These are phyloP conservation scores for Buxus sempervirens DNA, from an alignment of 164 flowering plant species.

Conservation along the genomic window DNA sequence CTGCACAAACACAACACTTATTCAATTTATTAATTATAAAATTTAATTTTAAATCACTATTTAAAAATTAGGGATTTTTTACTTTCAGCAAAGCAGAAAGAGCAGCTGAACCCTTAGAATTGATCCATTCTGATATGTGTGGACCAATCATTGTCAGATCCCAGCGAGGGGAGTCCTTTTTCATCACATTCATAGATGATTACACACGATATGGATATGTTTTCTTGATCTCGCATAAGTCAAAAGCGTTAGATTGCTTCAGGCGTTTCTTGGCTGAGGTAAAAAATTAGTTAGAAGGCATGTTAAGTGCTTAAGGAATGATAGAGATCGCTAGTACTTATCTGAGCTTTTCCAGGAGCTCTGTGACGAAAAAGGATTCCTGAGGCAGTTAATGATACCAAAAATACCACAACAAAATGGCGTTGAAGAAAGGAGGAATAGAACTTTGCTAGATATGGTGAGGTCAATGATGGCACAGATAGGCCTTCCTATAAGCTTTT, in stretches of 20 bases:
- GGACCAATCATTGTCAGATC: slow-evolving; percentile 11
- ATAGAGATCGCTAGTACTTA: background rate
- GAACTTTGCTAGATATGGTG: slow-evolving; percentile 14
- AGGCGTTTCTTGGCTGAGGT: background rate
- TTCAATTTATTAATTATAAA: no score
- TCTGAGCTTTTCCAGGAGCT: background rate
- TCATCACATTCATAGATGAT: slow-evolving; percentile 24
- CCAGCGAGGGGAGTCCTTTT: slow-evolving; percentile 9
- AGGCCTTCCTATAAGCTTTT: background rate
- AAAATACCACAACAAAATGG: slow-evolving; percentile 15
- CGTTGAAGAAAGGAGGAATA: slow-evolving; percentile 10
- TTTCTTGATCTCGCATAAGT: slow-evolving; percentile 2
- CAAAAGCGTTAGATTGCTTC: slow-evolving; percentile 9
- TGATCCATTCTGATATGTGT: slow-evolving; percentile 15
- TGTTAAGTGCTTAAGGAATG: background rate
- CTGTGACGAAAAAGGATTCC: slow-evolving; percentile 2
- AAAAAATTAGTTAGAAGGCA: slow-evolving; percentile 2
- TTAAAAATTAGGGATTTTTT: no score
- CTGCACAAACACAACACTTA: no score
- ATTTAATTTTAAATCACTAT: no score
- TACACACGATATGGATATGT: slow-evolving; percentile 5
- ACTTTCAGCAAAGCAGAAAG: background rate
- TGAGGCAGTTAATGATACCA: background rate
- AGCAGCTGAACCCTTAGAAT: background rate
- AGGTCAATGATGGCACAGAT: slow-evolving; percentile 8